Base-by-base conservation (phyloP, 2,329 filamentous ascomycete genomes). In the Sporothrix brunneoviolacea region DNA sequence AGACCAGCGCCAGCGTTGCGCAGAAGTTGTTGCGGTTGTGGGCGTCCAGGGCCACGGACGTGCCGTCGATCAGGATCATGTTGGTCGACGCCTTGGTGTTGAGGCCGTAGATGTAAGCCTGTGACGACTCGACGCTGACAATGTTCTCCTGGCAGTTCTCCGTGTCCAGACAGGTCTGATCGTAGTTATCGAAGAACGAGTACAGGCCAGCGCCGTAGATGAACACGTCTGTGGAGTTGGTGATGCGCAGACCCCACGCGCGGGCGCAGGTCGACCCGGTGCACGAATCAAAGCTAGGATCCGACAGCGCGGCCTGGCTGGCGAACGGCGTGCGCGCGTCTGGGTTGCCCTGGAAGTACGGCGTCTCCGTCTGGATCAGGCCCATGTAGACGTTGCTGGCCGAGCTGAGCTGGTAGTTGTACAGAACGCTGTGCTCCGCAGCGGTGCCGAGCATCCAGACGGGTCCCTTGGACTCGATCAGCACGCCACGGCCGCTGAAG, bases 311-410 rank as follows among this genome's bases (percentile, higher is more conserved):
- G 16, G 74, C 57, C 60, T 84, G 80, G 55, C 72, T 68, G 0
- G 70, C 71, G 66, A 86, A 89, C 35, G 83, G 86, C 9, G 78
- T 73, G 9, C 78, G 74, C 3, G 88, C 79, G 58, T 85, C 77
- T 4, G 90, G 88, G 70, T 91, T 91, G 64, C 85, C 79, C 70
- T 95, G 88, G 76, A 85, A 89, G 73, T 88, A 90, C 28, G 90
- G 86, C 5, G 90, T 95, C 70, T 96, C 91, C 4, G 87, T 88
- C 70, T 96, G 91, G 60, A 95, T 88, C 45, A 88, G 71, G 10
- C 80, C 83, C 77, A 94, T 84, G 72, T 86, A 95, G 55, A 95
- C 76, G 62, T 91, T 85, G 61, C 81, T 75, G 2, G 90, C 88
- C 55, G 84, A 83, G 62, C 77, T 72, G 61, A 96, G 72, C 68